Percentiles rank a stretch among this genome's conserved stretches.
These are phyloP conservation scores for Yamadazyma laniorum DNA, from an alignment of 805 yeast species.

Conservation along the genomic window DNA sequence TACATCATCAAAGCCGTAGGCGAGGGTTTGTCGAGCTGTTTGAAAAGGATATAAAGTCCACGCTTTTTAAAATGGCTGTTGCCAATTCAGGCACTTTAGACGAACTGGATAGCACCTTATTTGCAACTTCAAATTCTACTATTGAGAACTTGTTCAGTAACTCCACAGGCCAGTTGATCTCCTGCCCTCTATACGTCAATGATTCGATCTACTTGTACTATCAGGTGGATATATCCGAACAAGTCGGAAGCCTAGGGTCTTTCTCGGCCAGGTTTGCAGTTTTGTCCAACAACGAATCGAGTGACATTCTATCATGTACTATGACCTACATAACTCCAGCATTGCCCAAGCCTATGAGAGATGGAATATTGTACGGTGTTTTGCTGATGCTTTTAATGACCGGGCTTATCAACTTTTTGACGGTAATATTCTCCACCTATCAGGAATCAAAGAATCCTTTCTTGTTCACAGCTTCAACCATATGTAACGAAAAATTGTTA, in stretches of 20 bases:
- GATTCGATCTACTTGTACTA: constrained; percentile 38
- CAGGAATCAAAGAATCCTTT: constrained; percentile 58
- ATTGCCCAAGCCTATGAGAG: constrained; percentile 26
- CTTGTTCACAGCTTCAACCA: constrained; percentile 52
- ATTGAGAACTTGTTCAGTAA: constrained; percentile 22
- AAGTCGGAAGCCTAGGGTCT: constrained; percentile 43
- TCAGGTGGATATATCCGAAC: constrained; percentile 40
- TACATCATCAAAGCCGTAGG: not conserved
- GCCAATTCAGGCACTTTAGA: not conserved
- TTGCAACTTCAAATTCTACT: constrained; percentile 17
- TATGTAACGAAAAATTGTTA: constrained; percentile 55
- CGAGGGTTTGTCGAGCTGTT: not conserved
- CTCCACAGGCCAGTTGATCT: constrained; percentile 24
- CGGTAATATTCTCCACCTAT: constrained; percentile 50
- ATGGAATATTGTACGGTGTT: constrained; percentile 38
- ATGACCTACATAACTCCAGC: constrained; percentile 49
- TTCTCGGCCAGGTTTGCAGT: constrained; percentile 43
- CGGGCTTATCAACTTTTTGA: constrained; percentile 38
- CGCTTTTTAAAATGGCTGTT: not conserved
- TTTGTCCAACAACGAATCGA: constrained; percentile 36
- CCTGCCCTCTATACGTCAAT: constrained; percentile 37
- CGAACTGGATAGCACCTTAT: not conserved
- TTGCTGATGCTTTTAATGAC: constrained; percentile 39
- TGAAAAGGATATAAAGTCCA: not conserved
- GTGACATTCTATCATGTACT: constrained; percentile 47